phyloP scores from a whole-genome alignment of 1,284 basidiomycete species.

The Ganoderma meredithae region DNA sequence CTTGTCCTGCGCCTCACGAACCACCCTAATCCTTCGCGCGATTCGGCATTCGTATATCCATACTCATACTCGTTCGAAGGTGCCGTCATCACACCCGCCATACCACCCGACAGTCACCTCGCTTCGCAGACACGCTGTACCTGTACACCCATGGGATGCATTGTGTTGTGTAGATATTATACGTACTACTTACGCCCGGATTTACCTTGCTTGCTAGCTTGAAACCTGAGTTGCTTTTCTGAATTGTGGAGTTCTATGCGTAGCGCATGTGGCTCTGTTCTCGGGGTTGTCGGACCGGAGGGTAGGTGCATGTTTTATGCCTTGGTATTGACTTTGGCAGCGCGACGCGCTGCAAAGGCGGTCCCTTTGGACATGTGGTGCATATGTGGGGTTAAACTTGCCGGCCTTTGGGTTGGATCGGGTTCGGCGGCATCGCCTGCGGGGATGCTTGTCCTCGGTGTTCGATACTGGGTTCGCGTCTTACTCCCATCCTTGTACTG shows the following conservation, averaged over 20 bases:
- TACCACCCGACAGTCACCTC: not conserved
- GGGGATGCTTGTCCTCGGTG: no score
- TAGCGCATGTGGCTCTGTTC: no score
- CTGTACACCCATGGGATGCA: slow-evolving; percentile 1
- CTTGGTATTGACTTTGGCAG: no score
- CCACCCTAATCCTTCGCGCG: slow-evolving; percentile 22
- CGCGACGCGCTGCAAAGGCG: no score
- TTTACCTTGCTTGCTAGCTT: not conserved
- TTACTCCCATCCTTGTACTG: no score
- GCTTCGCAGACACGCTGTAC: slow-evolving; percentile 22
- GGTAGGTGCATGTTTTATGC: no score
- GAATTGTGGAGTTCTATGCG: not conserved
- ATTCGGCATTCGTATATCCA: slow-evolving; percentile 26
- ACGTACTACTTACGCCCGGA: not conserved
- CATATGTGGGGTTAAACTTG: no score
- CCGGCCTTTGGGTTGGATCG: no score
- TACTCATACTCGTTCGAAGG: slow-evolving; percentile 29
- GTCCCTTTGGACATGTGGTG: no score
- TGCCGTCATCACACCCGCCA: not conserved
- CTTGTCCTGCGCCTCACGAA: not conserved
- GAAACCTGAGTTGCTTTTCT: not conserved
- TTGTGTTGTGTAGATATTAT: not conserved
- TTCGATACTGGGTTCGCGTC: no score
- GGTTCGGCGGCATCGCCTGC: no score
- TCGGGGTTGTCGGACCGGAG: no score